Percentiles rank a stretch among this genome's conserved stretches.
Conservation (phyloP, 805 yeast genomes). For the Kuraishia ogatae region DNA sequence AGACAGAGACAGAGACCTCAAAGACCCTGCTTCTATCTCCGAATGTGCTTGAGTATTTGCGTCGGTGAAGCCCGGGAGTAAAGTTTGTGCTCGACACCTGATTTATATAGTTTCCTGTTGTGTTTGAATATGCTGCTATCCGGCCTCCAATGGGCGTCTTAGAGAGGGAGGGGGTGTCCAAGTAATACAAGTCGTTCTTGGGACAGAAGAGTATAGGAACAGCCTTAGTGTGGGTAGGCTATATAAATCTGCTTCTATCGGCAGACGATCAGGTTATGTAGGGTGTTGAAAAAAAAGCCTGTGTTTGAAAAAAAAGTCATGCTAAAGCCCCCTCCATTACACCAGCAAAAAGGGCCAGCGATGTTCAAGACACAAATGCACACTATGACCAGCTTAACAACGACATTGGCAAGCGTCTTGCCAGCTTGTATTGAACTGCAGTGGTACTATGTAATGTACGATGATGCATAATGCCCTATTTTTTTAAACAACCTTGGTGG, state of each 20-base stretch:
- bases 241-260: neutral
- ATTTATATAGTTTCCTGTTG: no score
- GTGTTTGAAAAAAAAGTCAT: neutral
- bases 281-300: neutral
- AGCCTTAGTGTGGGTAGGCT: neutral
- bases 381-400: neutral
- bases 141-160: no score
- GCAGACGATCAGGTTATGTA: neutral
- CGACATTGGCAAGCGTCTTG: neutral
- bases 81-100: no score
- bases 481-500: neutral
- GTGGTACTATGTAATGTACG: neutral
- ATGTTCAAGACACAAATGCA: neutral
- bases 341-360: neutral
- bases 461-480: neutral
- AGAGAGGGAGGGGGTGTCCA: no score
- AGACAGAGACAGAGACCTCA: neutral
- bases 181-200: neutral
- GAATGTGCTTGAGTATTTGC: neutral
- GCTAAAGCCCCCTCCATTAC: neutral
- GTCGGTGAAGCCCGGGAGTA: no score
- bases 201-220: neutral
- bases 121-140: no score
- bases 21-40: neutral
- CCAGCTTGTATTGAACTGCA: neutral